A percentile compares a stretch with the other conserved stretches of the same genome.
phyloP scores from a whole-genome alignment of 352 stramenopile genomes.

The Pseudoperonospora humuli region DNA sequence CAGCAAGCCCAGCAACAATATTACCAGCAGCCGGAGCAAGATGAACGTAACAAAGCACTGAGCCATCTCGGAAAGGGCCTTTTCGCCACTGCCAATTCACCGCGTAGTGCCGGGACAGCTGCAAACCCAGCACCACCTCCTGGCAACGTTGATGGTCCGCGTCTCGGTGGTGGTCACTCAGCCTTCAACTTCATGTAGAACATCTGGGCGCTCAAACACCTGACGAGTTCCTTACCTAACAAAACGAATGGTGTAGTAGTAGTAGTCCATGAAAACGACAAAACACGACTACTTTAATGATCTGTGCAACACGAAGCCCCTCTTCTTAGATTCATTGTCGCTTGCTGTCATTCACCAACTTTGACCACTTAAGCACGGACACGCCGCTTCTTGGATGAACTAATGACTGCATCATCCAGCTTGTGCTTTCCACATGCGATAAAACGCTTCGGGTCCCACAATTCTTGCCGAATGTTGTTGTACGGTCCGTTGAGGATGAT shows the following conservation, averaged over 20 bases:
- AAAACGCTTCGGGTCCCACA: slow-evolving; percentile 61
- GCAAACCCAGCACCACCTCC: slow-evolving; percentile 7
- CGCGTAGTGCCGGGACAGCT: slow-evolving; percentile 28
- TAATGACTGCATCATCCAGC: neutral
- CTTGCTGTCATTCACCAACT: slow-evolving; percentile 1
- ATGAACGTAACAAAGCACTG: slow-evolving; percentile 57
- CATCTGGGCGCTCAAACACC: slow-evolving; percentile 14
- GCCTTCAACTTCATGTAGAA: slow-evolving; percentile 87
- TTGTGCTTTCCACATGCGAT: slow-evolving; percentile 29
- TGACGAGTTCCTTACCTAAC: no score
- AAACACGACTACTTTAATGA: slow-evolving; percentile 14
- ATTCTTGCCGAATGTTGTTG: slow-evolving; percentile 70
- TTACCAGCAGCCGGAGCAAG: slow-evolving; percentile 26
- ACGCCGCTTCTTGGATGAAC: slow-evolving; percentile 22
- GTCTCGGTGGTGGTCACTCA: slow-evolving; percentile 43
- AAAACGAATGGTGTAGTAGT: slow-evolving; percentile 15
- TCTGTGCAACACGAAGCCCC: slow-evolving; percentile 6
- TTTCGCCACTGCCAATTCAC: slow-evolving; percentile 81
- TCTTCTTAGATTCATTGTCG: slow-evolving; percentile 2
- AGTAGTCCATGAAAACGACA: slow-evolving; percentile 8
- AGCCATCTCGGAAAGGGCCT: slow-evolving; percentile 81
- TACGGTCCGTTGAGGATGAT: slow-evolving; percentile 82
- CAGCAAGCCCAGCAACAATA: slow-evolving; percentile 15
- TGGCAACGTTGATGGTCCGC: slow-evolving; percentile 9
- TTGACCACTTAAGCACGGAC: slow-evolving; percentile 17